These are phyloP conservation scores for Astragalus glycyphyllos DNA, from an alignment of 306 rosid genomes.

Conservation along the genomic window DNA sequence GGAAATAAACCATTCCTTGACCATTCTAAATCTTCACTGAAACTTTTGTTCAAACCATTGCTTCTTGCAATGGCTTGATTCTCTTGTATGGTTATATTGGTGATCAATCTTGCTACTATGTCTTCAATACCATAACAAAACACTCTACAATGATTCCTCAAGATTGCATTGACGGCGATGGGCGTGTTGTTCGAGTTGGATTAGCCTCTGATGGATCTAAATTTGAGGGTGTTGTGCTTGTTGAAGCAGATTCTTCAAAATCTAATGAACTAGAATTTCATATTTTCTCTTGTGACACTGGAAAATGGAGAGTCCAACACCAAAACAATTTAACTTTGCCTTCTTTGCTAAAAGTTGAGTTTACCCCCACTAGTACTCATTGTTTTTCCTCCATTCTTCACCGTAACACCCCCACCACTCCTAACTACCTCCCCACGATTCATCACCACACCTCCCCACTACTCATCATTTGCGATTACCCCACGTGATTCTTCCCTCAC, in stretches of 20 bases:
- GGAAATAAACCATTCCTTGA: slow-evolving; percentile 2
- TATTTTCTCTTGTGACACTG: slow-evolving; percentile 41
- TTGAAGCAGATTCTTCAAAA: slow-evolving; percentile 38
- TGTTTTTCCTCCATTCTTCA: too few relatives aligned
- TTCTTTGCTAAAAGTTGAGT: too few relatives aligned
- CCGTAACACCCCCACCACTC: too few relatives aligned
- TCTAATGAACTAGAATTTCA: slow-evolving; percentile 33
- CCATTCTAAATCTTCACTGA: slow-evolving; percentile 39
- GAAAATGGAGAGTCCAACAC: slow-evolving; percentile 35
- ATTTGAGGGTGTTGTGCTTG: slow-evolving; percentile 47
- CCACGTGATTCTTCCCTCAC: too few relatives aligned
- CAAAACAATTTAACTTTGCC: slow-evolving; percentile 13
- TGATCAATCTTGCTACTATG: slow-evolving; percentile 40
- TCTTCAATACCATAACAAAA: slow-evolving; percentile 42
- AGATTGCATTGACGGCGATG: not conserved
- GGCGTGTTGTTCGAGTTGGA: slow-evolving; percentile 26
- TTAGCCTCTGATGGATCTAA: slow-evolving; percentile 43
- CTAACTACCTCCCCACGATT: too few relatives aligned
- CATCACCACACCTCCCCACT: too few relatives aligned
- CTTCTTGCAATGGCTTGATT: slow-evolving; percentile 46
- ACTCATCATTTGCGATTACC: too few relatives aligned
- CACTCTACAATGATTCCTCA: slow-evolving; percentile 31
- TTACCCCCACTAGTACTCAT: too few relatives aligned
- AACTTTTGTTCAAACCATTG: slow-evolving; percentile 48
- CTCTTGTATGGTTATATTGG: slow-evolving; percentile 42